Percentiles rank a stretch among this genome's conserved stretches.
These are phyloP conservation scores for Clausena lansium DNA, from an alignment of 345 rosid genomes.

Conservation along the genomic window DNA sequence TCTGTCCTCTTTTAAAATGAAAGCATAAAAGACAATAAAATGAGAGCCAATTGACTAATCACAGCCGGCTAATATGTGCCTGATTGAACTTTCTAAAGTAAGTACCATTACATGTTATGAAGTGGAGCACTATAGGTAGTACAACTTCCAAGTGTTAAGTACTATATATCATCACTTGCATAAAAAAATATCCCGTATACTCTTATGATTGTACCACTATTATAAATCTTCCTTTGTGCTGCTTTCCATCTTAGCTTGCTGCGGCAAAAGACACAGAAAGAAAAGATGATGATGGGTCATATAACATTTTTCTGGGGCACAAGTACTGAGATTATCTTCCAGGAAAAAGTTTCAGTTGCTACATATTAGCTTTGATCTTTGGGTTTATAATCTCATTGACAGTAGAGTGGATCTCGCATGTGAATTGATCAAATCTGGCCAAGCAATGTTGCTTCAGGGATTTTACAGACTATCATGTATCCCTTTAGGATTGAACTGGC, in stretches of 20 bases:
- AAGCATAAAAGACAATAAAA: background rate
- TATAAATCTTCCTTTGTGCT: background rate
- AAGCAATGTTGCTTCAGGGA: background rate
- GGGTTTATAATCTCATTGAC: conserved; percentile 32
- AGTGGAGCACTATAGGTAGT: background rate
- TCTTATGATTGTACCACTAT: background rate
- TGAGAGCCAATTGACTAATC: background rate
- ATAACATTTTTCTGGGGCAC: conserved; percentile 32
- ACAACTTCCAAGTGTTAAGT: background rate
- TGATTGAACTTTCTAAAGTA: background rate
- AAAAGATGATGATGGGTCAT: conserved; percentile 13
- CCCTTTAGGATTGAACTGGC: conserved; percentile 17
- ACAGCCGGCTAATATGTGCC: background rate
- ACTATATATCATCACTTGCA: background rate
- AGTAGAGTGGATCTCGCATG: conserved; percentile 39
- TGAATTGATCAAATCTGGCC: conserved; percentile 16
- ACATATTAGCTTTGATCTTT: conserved; percentile 21
- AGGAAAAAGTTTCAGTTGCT: conserved; percentile 11
- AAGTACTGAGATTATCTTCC: conserved; percentile 24
- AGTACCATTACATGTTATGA: background rate
- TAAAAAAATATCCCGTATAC: background rate
- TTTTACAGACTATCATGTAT: conserved; percentile 22
- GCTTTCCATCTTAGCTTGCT: background rate
- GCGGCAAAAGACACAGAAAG: background rate
- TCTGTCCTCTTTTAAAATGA: background rate